Evolutionary conservation across 148 eudicot genomes (phyloP), one percentile per base, ranked within the genome.

Genomic region (Euryodendron excelsum): DNA sequence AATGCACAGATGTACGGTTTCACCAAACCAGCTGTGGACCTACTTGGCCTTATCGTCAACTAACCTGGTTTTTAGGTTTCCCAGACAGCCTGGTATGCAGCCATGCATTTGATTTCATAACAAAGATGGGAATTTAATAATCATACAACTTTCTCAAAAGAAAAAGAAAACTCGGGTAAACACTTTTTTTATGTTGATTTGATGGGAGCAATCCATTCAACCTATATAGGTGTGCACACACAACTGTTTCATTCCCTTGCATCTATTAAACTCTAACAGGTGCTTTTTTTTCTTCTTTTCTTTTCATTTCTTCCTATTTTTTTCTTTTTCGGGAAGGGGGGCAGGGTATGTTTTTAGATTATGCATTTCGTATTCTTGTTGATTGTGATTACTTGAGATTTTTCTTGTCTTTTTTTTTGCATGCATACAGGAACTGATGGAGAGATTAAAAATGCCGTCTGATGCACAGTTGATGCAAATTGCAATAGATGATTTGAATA

Each of bases 401-500:
- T 68, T 62, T 70, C 4, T 41, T 41, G 44, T 50, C 12, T 21
- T 34, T 31, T 56, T 36, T 81, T 52, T 80, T 68, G 23, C 75
- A 44, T 73, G 45, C 44, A 50, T 76, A 21, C 87, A 95, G 98
- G 98, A 95, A 77, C 81, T 95, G 77, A 83, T 93, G 91, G 98
- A 90, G 77, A 86, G 85, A 83, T 76, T 95, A 70, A 91, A 89
- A 87, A 86, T 83, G 87, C 97, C 98, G 25, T 93, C 97, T 65
- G 98, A 95, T 80, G 93, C 98, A 69, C 78, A 95, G 81, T 76
- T 95, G 88, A 95, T 95, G 97, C 86, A 84, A 83, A 84, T 84
- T 80, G 97, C 98, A 61, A 88, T 95, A 52, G 80, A 87, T 82
- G 97, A 95, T 73, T 85, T 95, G 86, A 95, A 88, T 79, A 93